Base-by-base conservation (phyloP, 805 yeast species). In the Hanseniaspora occidentalis region DNA sequence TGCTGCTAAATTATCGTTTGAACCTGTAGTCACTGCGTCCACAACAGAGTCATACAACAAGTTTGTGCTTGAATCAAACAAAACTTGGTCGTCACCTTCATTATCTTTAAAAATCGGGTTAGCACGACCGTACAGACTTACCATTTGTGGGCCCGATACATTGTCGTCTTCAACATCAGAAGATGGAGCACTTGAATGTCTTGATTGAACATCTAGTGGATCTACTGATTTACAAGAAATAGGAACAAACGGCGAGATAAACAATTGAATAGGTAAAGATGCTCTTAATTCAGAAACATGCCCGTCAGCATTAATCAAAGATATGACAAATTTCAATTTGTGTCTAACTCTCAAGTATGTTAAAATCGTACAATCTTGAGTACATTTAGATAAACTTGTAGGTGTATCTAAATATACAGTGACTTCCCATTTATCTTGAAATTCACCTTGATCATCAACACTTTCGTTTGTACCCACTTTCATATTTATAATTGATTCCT, bases 221-320 rank as follows among this genome's bases (percentile, higher is more conserved):
- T 56, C 58, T 31, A 36, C 45, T 31, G 50, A 58, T 45, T 57
- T 64, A 2, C 80, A 78, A 14, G 73, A 65, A 14, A 89, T 67
- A 1, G 89, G 73, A 4, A 92, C 82, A 56, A 83, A 82, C 6
- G 97, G 96, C 4, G 80, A 73, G 20, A 85, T 79, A 57, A 80
- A 84, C 25, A 84, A 57, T 22, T 70, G 72, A 3, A 89, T 67
- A 0, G 97, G 97, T 46, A 89, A 65, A 0, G 96, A 80, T 0
- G 96, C 96, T 24, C 97, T 68, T 38, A 89, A 66, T 57, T 88
- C 96, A 1, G 96, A 84, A 2, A 80, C 77, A 54, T 89, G 97
- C 2, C 95, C 95, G 57, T 86, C 96, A 0, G 94, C 81, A 54
- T 92, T 89, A 31, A 75, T 60, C 47, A 92, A 67, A 1, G 84